Conservation (phyloP, 2,329 filamentous ascomycete genomes). For the Paraphaeosphaeria minitans region DNA sequence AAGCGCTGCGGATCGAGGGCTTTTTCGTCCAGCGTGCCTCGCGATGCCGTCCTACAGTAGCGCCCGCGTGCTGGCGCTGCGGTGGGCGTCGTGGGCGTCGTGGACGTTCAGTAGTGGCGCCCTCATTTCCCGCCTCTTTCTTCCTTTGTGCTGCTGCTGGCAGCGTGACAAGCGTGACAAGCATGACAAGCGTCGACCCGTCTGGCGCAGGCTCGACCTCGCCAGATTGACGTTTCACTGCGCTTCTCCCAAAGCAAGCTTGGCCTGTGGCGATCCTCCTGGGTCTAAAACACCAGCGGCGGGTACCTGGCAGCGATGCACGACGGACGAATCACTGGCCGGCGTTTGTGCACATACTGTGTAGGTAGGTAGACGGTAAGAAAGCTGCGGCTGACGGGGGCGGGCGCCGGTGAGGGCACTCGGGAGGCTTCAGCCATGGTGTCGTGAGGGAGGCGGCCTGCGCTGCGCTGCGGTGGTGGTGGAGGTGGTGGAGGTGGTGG, state of each 20-base stretch:
- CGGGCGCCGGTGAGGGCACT: neutral
- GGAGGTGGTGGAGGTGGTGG: too few species aligned
- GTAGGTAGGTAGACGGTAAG: too few species aligned
- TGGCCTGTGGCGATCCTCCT: conserved; percentile 42
- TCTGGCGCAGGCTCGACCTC: conserved; percentile 5
- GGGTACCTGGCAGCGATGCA: conserved; percentile 33
- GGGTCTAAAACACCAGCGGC: conserved; percentile 30
- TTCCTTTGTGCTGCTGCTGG: neutral
- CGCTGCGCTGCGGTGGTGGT: neutral
- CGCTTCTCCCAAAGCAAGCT: conserved; percentile 39
- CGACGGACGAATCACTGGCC: conserved; percentile 17
- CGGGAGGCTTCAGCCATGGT: neutral
- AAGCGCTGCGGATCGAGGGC: conserved; percentile 6
- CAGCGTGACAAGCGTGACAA: neutral
- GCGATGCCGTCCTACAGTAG: neutral
- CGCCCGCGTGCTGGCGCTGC: neutral
- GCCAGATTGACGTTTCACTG: conserved; percentile 40
- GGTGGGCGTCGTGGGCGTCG: neutral
- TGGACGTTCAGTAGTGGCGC: neutral
- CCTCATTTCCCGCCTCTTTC: neutral
- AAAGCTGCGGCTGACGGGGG: conserved; percentile 11
- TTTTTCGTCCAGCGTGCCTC: conserved; percentile 1
- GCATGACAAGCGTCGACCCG: neutral
- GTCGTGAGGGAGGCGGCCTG: neutral
- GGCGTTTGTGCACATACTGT: neutral